These are phyloP conservation scores for Elasticomyces elasticus DNA, from an alignment of 495 filamentous ascomycete genomes.

Conservation along the genomic window DNA sequence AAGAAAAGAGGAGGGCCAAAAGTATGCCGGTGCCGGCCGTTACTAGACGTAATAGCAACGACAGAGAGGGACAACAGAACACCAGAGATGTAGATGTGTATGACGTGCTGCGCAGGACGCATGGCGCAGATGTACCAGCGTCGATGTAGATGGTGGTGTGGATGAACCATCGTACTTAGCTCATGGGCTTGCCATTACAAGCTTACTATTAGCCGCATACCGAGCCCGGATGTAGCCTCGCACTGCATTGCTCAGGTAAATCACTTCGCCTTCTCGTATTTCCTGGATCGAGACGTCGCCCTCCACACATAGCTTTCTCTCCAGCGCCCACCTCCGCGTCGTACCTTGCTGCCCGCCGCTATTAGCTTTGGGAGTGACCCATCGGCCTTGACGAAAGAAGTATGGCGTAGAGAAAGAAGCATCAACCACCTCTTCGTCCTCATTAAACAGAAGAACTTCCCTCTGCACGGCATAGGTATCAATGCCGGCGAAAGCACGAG, in stretches of 20 bases:
- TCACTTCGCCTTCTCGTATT: constrained; percentile 60
- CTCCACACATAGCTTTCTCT: constrained; percentile 54
- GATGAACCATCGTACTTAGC: not conserved
- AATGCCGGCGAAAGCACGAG: constrained; percentile 40
- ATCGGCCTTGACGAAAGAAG: constrained; percentile 56
- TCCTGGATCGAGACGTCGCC: constrained; percentile 43
- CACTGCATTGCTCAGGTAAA: constrained; percentile 81
- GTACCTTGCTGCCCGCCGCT: constrained; percentile 77
- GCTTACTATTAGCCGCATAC: not conserved
- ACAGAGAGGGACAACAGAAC: too few species aligned
- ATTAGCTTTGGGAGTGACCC: constrained; percentile 54
- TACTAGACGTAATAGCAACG: too few species aligned
- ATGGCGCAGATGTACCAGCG: not conserved
- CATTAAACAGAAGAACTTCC: constrained; percentile 69
- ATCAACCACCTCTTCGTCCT: constrained; percentile 66
- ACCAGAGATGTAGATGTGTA: too few species aligned
- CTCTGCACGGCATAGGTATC: constrained; percentile 38
- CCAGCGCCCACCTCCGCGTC: constrained; percentile 68
- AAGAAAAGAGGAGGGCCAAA: too few species aligned
- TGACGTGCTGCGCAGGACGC: too few species aligned
- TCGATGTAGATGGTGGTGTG: not conserved
- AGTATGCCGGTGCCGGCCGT: too few species aligned
- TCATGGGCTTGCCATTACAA: not conserved
- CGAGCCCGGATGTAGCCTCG: constrained; percentile 52
- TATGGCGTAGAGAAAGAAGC: constrained; percentile 73